Evolutionary conservation across 257 asterid species (phyloP).

Genomic region (Plantago major): DNA sequence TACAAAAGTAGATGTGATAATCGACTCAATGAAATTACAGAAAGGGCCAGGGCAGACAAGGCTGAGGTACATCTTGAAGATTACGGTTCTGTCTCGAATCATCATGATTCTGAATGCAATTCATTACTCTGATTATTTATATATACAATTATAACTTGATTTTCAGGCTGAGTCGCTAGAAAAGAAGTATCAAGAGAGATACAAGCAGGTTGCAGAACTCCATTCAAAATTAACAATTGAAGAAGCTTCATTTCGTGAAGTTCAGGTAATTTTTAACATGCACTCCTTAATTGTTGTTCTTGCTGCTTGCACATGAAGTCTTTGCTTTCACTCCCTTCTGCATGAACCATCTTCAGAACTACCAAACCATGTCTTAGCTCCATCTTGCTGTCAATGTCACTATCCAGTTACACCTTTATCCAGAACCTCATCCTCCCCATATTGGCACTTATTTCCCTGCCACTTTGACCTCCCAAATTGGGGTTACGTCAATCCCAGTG

Average conservation of each 20-base stretch:
- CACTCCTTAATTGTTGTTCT: no score
- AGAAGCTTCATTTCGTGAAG: slow-evolving; percentile 91
- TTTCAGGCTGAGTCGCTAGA: slow-evolving; percentile 80
- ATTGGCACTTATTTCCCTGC: no score
- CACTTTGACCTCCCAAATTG: no score
- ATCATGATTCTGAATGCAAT: not conserved
- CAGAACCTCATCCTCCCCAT: no score
- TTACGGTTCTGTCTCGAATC: slow-evolving; percentile 12
- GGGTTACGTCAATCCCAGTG: no score
- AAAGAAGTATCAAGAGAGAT: slow-evolving; percentile 92
- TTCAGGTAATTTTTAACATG: slow-evolving; percentile 42
- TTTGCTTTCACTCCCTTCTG: no score
- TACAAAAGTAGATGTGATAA: slow-evolving; percentile 98
- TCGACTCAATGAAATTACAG: slow-evolving; percentile 94
- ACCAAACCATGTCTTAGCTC: no score
- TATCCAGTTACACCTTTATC: no score
- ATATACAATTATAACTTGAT: slow-evolving; percentile 10
- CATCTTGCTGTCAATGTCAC: no score
- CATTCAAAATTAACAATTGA: slow-evolving; percentile 91
- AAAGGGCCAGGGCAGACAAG: slow-evolving; percentile 93
- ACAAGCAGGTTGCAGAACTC: slow-evolving; percentile 89
- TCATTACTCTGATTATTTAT: not conserved
- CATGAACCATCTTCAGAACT: no score
- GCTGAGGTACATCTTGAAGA: slow-evolving; percentile 56
- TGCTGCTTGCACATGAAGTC: no score